Percentiles rank a stretch among this genome's conserved stretches.
Evolutionary conservation across 805 yeast species (phyloP).

Genomic region (Wickerhamomyces alni): DNA sequence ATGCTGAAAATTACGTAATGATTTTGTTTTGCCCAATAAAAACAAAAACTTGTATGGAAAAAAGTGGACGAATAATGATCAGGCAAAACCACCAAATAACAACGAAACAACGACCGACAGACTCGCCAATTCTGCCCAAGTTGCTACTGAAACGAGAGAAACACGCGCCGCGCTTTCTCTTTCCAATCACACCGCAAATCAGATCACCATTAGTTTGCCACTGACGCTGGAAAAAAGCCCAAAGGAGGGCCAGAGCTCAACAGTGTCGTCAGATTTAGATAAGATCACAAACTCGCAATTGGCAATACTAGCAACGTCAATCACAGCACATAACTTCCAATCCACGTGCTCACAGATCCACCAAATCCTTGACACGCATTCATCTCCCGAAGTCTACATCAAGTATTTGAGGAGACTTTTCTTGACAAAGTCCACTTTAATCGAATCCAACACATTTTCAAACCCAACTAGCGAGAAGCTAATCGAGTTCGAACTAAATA

Average conservation of each 20-base stretch:
- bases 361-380: slow-evolving; percentile 33
- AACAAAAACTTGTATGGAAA: neutral
- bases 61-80: slow-evolving; percentile 1
- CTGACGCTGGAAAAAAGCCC: slow-evolving; percentile 9
- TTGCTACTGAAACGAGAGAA: neutral
- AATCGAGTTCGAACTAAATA: slow-evolving; percentile 20
- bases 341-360: slow-evolving; percentile 39
- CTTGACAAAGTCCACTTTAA: slow-evolving; percentile 24
- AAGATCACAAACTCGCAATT: slow-evolving; percentile 47
- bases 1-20: no score
- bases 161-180: neutral
- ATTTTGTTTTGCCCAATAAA: no score
- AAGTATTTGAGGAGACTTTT: slow-evolving; percentile 27
- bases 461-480: slow-evolving; percentile 14
- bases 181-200: neutral
- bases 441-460: slow-evolving; percentile 16
- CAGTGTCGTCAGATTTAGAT: slow-evolving; percentile 9
- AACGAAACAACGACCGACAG: neutral
- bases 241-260: slow-evolving; percentile 13
- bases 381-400: slow-evolving; percentile 26
- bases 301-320: slow-evolving; percentile 41
- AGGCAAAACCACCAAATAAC: neutral
- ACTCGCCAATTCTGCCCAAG: neutral
- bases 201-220: slow-evolving; percentile 7
- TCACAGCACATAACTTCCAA: slow-evolving; percentile 34